A percentile compares a stretch with the other conserved stretches of the same genome.
These are phyloP conservation scores for Tetradesmus obliquus DNA, from an alignment of 139 green algal species.

Conservation along the genomic window DNA sequence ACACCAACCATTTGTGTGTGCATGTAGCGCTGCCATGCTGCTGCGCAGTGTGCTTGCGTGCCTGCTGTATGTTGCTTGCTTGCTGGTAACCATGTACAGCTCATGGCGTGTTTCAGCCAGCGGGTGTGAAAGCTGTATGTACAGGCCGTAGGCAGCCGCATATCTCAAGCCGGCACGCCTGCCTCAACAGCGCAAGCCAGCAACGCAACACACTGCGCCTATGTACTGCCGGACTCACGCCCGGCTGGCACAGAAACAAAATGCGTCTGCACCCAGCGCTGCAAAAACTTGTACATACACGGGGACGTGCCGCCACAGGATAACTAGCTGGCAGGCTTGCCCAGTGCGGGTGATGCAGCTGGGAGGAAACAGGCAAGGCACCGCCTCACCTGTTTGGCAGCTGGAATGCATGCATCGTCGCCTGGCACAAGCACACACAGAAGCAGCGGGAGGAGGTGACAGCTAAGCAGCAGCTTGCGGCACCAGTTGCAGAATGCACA, in stretches of 20 bases:
- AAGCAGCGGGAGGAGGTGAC: neutral
- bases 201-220: constrained; percentile 3
- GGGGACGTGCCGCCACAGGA: neutral
- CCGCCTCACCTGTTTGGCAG: neutral
- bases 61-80: neutral
- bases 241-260: neutral
- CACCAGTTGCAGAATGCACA: neutral
- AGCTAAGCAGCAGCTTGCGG: neutral
- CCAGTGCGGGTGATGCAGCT: neutral
- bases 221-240: neutral
- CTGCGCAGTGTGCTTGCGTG: neutral
- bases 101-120: constrained; percentile 1
- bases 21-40: neutral
- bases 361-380: neutral
- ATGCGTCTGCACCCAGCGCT: neutral
- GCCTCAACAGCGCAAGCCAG: neutral
- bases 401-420: neutral
- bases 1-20: no score
- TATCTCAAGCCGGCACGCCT: neutral
- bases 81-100: constrained; percentile 6
- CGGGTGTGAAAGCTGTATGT: constrained; percentile 3
- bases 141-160: neutral
- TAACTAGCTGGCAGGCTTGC: neutral
- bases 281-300: neutral
- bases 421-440: neutral